Conservation (phyloP, 306 rosid species). For the Notholithocarpus densiflorus region DNA sequence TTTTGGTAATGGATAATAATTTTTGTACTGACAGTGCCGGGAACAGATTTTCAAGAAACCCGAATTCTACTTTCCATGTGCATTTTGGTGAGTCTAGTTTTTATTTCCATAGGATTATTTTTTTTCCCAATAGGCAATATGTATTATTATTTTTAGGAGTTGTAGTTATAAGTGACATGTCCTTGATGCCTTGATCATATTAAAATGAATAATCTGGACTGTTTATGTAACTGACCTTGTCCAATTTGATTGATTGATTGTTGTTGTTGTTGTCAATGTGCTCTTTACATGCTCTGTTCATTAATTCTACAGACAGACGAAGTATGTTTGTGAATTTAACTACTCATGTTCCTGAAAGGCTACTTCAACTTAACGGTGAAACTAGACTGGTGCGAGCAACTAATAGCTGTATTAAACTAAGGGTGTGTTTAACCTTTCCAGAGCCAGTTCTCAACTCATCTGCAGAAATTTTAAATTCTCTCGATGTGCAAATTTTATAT, state of each 20-base stretch:
- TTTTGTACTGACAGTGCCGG: constrained; percentile 85
- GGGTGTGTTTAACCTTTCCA: constrained; percentile 69
- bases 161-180: not conserved
- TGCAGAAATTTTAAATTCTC: constrained; percentile 46
- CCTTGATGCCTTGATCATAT: not conserved
- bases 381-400: constrained; percentile 84
- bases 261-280: not conserved
- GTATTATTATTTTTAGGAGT: not conserved
- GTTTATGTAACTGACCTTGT: not conserved
- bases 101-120: not conserved
- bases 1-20: constrained; percentile 74
- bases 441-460: constrained; percentile 76
- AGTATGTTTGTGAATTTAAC: constrained; percentile 49
- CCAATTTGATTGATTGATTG: no score
- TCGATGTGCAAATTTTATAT: no score
- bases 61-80: constrained; percentile 59
- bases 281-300: constrained; percentile 16
- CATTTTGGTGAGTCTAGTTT: constrained; percentile 66
- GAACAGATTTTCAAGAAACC: constrained; percentile 60
- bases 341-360: constrained; percentile 63
- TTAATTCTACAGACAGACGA: constrained; percentile 70
- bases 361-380: constrained; percentile 59
- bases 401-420: constrained; percentile 49
- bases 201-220: not conserved
- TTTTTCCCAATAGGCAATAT: not conserved